A percentile compares a stretch with the other conserved stretches of the same genome.
These are phyloP conservation scores for Pythium coloratum DNA, from an alignment of 352 stramenopile species.

Conservation along the genomic window DNA sequence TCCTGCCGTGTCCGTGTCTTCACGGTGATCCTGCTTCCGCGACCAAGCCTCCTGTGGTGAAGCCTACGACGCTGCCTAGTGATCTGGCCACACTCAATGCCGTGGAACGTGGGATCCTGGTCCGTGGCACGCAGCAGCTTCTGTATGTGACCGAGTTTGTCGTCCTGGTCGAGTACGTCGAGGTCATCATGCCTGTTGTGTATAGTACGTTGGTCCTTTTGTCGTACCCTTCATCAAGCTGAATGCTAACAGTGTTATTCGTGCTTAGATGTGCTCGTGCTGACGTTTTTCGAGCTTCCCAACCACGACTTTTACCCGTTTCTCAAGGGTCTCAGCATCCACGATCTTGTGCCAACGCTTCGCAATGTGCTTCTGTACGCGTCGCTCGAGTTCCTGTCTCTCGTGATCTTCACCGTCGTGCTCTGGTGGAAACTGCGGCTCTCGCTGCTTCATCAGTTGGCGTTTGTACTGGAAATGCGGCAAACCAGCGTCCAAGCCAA, in stretches of 20 bases:
- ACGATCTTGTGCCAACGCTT: conserved; percentile 8
- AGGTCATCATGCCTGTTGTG: conserved; percentile 34
- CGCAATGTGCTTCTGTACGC: conserved; percentile 25
- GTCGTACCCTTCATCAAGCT: not conserved
- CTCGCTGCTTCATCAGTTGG: conserved; percentile 20
- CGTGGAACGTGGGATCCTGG: conserved; percentile 6
- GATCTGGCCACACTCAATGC: conserved; percentile 7
- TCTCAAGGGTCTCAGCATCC: conserved; percentile 7
- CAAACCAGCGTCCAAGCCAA: conserved; percentile 18
- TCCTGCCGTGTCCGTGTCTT: not conserved
- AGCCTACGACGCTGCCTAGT: not conserved
- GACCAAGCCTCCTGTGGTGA: too few relatives aligned
- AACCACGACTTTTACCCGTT: conserved; percentile 35
- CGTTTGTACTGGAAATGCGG: conserved; percentile 19
- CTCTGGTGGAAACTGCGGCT: conserved; percentile 23
- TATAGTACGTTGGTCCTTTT: conserved; percentile 19
- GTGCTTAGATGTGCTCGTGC: conserved; percentile 17
- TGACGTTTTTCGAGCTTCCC: conserved; percentile 19
- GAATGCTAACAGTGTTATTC: not conserved
- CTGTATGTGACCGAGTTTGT: conserved; percentile 38
- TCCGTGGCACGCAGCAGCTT: conserved; percentile 18
- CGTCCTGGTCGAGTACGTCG: conserved; percentile 35
- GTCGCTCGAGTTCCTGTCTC: conserved; percentile 20
- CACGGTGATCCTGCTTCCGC: not conserved
- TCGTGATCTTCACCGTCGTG: conserved; percentile 1